Percentiles rank a stretch among this genome's conserved stretches.
phyloP scores from a whole-genome alignment of 176 grass and related monocot species.

The Saccharum officinarum region DNA sequence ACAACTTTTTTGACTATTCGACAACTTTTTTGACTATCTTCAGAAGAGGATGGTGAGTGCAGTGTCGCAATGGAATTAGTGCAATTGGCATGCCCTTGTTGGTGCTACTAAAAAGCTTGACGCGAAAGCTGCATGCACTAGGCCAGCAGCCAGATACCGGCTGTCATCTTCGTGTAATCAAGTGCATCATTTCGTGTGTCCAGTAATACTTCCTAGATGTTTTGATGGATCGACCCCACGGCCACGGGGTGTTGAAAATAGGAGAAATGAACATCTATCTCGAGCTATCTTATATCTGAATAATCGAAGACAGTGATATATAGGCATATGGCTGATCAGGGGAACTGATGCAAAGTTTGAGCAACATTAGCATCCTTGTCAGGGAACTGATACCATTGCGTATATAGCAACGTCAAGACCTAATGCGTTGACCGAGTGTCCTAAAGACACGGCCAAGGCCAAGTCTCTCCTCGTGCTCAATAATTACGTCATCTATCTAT shows the following conservation, averaged over 20 bases:
- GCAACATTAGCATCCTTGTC: conserved; percentile 14
- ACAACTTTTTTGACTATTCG: too few relatives aligned
- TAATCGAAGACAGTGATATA: background rate
- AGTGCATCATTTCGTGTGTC: background rate
- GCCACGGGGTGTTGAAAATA: background rate
- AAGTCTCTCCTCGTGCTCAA: background rate
- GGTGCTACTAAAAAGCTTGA: conserved; percentile 29
- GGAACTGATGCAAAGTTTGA: conserved; percentile 38
- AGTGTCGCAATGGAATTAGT: conserved; percentile 8
- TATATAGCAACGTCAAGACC: background rate
- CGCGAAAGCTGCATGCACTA: background rate
- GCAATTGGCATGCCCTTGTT: conserved; percentile 11
- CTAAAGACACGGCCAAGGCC: background rate
- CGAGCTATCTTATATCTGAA: background rate
- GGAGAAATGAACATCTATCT: background rate
- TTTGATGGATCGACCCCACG: background rate
- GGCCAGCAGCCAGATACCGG: background rate
- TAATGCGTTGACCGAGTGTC: background rate
- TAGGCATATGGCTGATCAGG: background rate
- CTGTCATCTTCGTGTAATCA: conserved; percentile 1
- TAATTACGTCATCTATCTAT: too few relatives aligned
- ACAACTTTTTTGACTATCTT: background rate
- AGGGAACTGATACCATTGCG: conserved; percentile 3
- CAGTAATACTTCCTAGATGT: background rate
- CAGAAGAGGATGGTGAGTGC: background rate